A percentile compares a stretch with the other conserved stretches of the same genome.
These are phyloP conservation scores for Fusarium sp. DNA, from an alignment of 2,329 filamentous ascomycete species.

Conservation along the genomic window DNA sequence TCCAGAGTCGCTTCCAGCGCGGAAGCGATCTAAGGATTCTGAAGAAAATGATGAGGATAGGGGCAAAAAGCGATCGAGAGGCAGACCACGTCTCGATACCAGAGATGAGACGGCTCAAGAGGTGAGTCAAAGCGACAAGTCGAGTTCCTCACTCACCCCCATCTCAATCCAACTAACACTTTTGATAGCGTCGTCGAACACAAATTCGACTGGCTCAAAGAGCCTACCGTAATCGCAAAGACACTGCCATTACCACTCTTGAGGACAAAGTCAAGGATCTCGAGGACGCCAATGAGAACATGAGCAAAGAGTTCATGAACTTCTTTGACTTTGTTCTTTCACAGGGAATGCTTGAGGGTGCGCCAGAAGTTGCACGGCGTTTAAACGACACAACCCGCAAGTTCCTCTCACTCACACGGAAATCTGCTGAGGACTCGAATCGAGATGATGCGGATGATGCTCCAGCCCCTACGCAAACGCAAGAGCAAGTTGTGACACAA, in stretches of 20 bases:
- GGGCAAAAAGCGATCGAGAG: conserved; percentile 71
- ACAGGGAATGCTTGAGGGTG: conserved; percentile 66
- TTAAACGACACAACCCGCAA: conserved; percentile 67
- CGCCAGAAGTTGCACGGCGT: conserved; percentile 67
- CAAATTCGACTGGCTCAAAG: conserved; percentile 89
- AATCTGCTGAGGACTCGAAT: conserved; percentile 50
- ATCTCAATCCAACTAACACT: conserved; percentile 37
- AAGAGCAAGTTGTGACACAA: not conserved
- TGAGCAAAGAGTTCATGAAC: conserved; percentile 76
- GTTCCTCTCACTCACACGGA: conserved; percentile 66
- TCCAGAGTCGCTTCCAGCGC: conserved; percentile 1
- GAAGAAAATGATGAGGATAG: conserved; percentile 52
- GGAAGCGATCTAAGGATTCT: conserved; percentile 41
- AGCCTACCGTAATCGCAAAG: conserved; percentile 86
- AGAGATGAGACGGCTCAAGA: conserved; percentile 82
- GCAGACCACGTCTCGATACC: conserved; percentile 79
- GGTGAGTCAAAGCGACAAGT: conserved; percentile 61
- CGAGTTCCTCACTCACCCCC: not conserved
- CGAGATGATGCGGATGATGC: conserved; percentile 12
- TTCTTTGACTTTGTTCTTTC: conserved; percentile 72
- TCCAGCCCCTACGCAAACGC: not conserved
- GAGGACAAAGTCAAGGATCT: conserved; percentile 77
- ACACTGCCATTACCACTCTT: conserved; percentile 79
- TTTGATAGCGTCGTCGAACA: conserved; percentile 76
- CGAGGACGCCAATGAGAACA: conserved; percentile 75